Base-by-base conservation (phyloP, 495 filamentous ascomycete genomes). In the Lepraria neglecta region DNA sequence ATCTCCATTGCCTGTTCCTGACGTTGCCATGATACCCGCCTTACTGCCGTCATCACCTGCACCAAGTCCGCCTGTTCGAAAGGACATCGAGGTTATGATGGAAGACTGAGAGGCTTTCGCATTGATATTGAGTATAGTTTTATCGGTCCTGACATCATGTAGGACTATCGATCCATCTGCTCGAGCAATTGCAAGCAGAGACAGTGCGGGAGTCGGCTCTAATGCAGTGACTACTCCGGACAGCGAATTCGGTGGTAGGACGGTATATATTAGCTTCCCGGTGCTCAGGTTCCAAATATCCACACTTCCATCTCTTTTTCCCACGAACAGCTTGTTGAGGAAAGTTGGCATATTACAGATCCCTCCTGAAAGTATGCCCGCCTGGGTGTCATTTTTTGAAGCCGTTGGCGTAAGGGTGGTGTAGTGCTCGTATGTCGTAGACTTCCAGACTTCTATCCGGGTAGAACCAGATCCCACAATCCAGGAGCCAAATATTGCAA, bases 231-330 rank as follows among this genome's bases (percentile, higher is more conserved):
- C 90, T 35, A 87, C 77, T 12, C 89, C 90, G 53, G 78, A 82
- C 17, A 82, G 75, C 1, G 83, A 71, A 12, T 81, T 78, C 4
- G 85, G 82, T 17, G 95, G 85, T 24, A 88, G 74, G 50, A 97
- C 83, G 3, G 89, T 91, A 70, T 97, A 88, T 30, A 99, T 79
- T 31, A 95, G 78, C 69, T 91, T 95, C 19, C 89, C 90, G 21
- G 87, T 92, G 69, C 86, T 91, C 57, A 97, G 74, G 69, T 99
- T 99, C 95, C 95, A 97, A 57, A 99, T 92, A 69, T 97, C 92
- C 21, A 97, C 82, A 70, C 81, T 84, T n/a, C 95, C 94, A 69
- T 97, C 90, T 61, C 77, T 79, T 61, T 89, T 84, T 6, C 90
- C 94, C 40, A 88, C 86, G 58, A 97, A 89, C 33, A 99, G 79